phyloP scores from a whole-genome alignment of 164 flowering plant species.

The Chimonanthus salicifolius region DNA sequence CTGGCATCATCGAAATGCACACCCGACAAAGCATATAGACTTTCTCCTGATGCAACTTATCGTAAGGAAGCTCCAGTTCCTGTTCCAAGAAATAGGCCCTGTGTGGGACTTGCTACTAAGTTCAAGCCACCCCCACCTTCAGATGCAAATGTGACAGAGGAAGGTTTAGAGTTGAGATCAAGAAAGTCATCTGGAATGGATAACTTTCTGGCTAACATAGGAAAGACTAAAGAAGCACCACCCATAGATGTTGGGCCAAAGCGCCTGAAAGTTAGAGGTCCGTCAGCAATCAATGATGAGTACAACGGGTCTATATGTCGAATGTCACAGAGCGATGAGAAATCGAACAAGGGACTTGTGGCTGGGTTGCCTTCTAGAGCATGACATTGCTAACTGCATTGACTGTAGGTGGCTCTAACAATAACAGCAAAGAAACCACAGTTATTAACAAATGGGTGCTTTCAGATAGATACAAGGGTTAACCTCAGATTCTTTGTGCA shows the following conservation, averaged over 20 bases:
- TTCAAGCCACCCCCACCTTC: constrained; percentile 23
- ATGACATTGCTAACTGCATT: constrained; percentile 2
- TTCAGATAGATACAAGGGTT: background rate
- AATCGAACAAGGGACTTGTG: constrained; percentile 9
- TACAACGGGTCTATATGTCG: constrained; percentile 25
- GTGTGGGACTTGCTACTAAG: constrained; percentile 23
- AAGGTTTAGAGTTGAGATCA: constrained; percentile 19
- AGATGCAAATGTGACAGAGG: constrained; percentile 35
- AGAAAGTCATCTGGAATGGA: constrained; percentile 30
- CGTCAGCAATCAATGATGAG: constrained; percentile 31
- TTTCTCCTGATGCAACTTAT: constrained; percentile 3
- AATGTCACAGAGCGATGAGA: constrained; percentile 13
- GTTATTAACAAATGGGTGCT: constrained; percentile 1
- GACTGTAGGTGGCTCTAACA: background rate
- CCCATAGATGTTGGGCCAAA: constrained; percentile 50
- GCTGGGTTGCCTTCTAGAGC: background rate
- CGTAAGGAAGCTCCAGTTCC: constrained; percentile 24
- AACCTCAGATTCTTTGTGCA: constrained; percentile 12
- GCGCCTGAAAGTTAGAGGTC: constrained; percentile 68
- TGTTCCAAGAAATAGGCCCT: constrained; percentile 22
- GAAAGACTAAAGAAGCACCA: constrained; percentile 33
- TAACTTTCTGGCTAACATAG: constrained; percentile 19
- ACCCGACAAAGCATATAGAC: constrained; percentile 16
- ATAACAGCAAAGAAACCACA: background rate
- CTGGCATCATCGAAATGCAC: constrained; percentile 20